Evolutionary conservation across 192 early-diverging fungal genomes (phyloP).

Genomic region (Backusella liffmaniae): DNA sequence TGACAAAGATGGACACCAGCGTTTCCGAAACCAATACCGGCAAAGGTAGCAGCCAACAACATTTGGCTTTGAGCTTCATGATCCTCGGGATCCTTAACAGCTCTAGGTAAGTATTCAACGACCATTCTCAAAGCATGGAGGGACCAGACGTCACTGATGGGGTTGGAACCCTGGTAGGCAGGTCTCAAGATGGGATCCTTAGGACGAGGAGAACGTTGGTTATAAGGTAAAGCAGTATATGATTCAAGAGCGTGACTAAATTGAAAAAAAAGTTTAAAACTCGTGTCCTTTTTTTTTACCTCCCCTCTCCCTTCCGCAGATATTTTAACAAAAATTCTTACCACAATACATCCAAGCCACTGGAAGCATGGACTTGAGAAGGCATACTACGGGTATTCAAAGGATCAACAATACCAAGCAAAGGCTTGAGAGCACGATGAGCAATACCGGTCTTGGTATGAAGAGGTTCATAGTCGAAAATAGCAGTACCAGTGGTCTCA

Average conservation of each 20-base stretch:
- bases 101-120: slow-evolving; percentile 72
- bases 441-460: slow-evolving; percentile 91
- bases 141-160: slow-evolving; percentile 92
- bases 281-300: background rate
- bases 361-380: slow-evolving; percentile 78
- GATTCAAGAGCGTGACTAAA: slow-evolving; percentile 84
- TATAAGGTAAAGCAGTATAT: slow-evolving; percentile 88
- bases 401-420: slow-evolving; percentile 86
- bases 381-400: slow-evolving; percentile 88
- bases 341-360: slow-evolving; percentile 85
- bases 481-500: slow-evolving; percentile 91
- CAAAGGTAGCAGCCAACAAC: slow-evolving; percentile 88
- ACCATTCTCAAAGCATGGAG: slow-evolving; percentile 77
- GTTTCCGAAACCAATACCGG: slow-evolving; percentile 56
- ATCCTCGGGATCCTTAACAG: slow-evolving; percentile 69
- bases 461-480: slow-evolving; percentile 85
- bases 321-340: slow-evolving; percentile 5
- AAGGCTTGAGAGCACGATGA: slow-evolving; percentile 77
- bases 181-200: slow-evolving; percentile 79
- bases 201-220: slow-evolving; percentile 74
- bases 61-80: slow-evolving; percentile 74
- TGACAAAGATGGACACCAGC: slow-evolving; percentile 85
- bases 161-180: slow-evolving; percentile 91
- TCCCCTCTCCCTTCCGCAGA: background rate
- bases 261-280: background rate